Conservation (phyloP, 169 alveolate genomes). For the Eimeria sp. region DNA sequence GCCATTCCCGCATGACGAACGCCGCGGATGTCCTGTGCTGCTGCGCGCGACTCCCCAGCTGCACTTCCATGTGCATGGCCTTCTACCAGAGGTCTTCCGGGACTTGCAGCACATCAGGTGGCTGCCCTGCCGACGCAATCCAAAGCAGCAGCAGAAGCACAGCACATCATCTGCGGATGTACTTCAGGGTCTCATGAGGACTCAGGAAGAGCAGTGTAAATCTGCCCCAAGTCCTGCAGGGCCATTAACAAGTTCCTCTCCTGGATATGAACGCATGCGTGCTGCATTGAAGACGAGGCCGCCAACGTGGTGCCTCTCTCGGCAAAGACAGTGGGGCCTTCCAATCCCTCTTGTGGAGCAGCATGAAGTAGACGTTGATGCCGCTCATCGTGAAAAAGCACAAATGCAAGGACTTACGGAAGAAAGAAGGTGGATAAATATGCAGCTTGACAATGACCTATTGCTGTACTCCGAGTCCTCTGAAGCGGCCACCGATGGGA, state of each 20-base stretch:
- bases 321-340: slow-evolving; percentile 93
- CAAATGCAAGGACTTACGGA: not conserved
- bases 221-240: slow-evolving; percentile 12
- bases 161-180: not conserved
- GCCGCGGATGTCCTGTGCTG: slow-evolving; percentile 60
- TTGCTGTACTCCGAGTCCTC: slow-evolving; percentile 31
- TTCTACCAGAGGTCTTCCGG: slow-evolving; percentile 32
- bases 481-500: slow-evolving; percentile 1
- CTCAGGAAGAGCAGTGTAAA: slow-evolving; percentile 14
- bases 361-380: not conserved
- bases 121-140: slow-evolving; percentile 59
- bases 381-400: not conserved
- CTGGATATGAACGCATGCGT: slow-evolving; percentile 74
- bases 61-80: slow-evolving; percentile 29
- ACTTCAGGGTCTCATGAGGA: not conserved
- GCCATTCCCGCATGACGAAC: slow-evolving; percentile 59
- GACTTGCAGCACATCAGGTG: slow-evolving; percentile 55
- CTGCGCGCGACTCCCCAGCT: slow-evolving; percentile 75
- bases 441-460: slow-evolving; percentile 46
- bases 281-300: slow-evolving; percentile 70
- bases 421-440: slow-evolving; percentile 1
- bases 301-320: slow-evolving; percentile 92
- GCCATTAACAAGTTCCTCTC: slow-evolving; percentile 10
- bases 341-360: slow-evolving; percentile 85
- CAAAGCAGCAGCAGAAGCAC: slow-evolving; percentile 14